Evolutionary conservation across 2,329 filamentous ascomycete species (phyloP).

Genomic region (Calycina herbarum): DNA sequence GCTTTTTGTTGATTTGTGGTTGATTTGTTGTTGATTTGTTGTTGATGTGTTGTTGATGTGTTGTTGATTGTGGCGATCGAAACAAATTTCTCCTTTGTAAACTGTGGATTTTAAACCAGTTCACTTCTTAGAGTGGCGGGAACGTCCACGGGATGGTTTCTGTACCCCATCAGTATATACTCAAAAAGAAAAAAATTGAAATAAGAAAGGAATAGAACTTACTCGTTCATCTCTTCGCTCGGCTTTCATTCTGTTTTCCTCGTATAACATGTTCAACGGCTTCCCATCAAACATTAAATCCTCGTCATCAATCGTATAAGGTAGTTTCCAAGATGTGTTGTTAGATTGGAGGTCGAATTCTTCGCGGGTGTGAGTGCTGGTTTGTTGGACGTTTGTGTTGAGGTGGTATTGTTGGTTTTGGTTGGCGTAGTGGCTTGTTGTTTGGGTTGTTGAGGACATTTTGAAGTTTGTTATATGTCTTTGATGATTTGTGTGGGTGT

Average conservation of each 20-base stretch:
- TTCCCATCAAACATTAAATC: conserved; percentile 37
- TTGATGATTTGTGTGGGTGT: neutral
- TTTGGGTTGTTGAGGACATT: conserved; percentile 6
- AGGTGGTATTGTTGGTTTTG: conserved; percentile 5
- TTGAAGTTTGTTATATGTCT: neutral
- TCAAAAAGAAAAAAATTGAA: neutral
- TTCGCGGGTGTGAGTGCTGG: neutral
- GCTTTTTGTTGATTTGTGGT: no score
- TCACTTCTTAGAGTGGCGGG: conserved; percentile 9
- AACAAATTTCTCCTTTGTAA: no score
- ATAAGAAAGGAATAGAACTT: neutral
- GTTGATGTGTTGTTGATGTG: no score
- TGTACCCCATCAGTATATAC: neutral
- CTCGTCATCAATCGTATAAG: conserved; percentile 32
- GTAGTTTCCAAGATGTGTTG: neutral
- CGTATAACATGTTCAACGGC: conserved; percentile 34
- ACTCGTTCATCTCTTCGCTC: conserved; percentile 17
- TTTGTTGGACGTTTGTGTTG: neutral
- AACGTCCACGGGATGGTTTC: conserved; percentile 6
- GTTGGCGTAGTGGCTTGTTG: neutral
- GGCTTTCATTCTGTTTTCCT: conserved; percentile 31
- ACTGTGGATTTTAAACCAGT: no score
- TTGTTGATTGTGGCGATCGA: no score
- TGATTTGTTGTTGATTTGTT: no score
- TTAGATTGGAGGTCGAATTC: conserved; percentile 1